Conservation (phyloP, 176 grass and related monocot genomes). For the Elaeis guineensis region DNA sequence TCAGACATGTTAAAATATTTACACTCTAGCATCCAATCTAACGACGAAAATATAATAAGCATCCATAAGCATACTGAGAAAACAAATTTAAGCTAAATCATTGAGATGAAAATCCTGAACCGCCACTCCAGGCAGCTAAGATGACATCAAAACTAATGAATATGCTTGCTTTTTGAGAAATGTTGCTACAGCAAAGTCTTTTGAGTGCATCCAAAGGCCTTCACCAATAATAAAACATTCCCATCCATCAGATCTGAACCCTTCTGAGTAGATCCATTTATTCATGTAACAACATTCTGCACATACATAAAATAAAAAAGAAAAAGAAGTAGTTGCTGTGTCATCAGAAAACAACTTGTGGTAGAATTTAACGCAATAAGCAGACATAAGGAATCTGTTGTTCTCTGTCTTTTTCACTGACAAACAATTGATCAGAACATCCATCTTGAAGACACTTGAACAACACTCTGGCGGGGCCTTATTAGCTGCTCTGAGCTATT, state of each 20-base stretch:
- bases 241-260: conserved; percentile 22
- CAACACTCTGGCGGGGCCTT: conserved; percentile 34
- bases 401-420: conserved; percentile 6
- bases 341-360: background rate
- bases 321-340: conserved; percentile 6
- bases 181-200: too few species aligned
- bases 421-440: conserved; percentile 38
- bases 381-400: background rate
- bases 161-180: too few species aligned
- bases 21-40: too few species aligned
- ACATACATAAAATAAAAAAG: conserved; percentile 31
- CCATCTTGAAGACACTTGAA: conserved; percentile 76
- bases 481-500: conserved; percentile 47
- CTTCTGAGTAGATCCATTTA: conserved; percentile 22
- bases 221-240: too few species aligned
- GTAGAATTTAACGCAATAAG: conserved; percentile 2
- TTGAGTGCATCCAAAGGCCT: too few species aligned
- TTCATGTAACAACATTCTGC: conserved; percentile 43
- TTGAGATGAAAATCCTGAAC: too few species aligned
- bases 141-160: too few species aligned
- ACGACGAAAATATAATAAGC: too few species aligned
- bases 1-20: too few species aligned
- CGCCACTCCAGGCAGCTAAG: too few species aligned
- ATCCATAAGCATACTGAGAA: too few species aligned
- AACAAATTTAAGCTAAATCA: too few species aligned